Evolutionary conservation across 1,139 yeast genomes (phyloP), one percentile per base, ranked within the genome.

Genomic region (Yarrowia galli): DNA sequence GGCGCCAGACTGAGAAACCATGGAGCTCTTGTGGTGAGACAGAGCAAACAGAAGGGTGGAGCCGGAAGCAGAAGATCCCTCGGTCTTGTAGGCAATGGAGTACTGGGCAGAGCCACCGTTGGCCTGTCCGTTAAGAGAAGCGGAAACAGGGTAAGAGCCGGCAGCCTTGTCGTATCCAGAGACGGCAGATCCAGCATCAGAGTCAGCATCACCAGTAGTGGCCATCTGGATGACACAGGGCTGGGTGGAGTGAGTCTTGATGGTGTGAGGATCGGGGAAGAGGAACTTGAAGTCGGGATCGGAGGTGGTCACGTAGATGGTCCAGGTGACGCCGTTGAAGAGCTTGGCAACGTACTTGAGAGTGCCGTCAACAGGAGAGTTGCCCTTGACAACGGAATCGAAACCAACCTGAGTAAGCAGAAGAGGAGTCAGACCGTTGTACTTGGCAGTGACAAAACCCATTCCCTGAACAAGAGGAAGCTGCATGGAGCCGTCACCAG

Each of bases 381-480:
- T 58, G 28, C 66, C 38, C 60, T 79, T 74, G 22, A 81, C 74
- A 48, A 89, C 76, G 20, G 82, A 73, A 22, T 76, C 71, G 71
- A 89, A 76, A 5, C 91, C 92, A 67, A 84, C 79, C 69, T 82
- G 82, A 0, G 90, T 81, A 72, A 81, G 82, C 68, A 90, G 75
- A 38, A 78, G 74, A 5, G 92, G 88, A 68, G 82, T 81, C 75
- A 88, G 79, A 65, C 87, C 88, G 71, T 85, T 81, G 76, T 89
- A 91, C 58, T 87, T 79, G 42, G 86, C 89, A 51, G 92, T 85
- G 15, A 86, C 85, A 71, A 88, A 84, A n/a, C 96, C 97, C 91
- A 89, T 88, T 70, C 96, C 96, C 75, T 87, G 89, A 23, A 83
- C 85, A 63, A 84, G 70, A 5, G 88, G 87, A 49, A 79, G 69